phyloP scores from a whole-genome alignment of 768 basidiomycete species.

The Exidia glandulosa region DNA sequence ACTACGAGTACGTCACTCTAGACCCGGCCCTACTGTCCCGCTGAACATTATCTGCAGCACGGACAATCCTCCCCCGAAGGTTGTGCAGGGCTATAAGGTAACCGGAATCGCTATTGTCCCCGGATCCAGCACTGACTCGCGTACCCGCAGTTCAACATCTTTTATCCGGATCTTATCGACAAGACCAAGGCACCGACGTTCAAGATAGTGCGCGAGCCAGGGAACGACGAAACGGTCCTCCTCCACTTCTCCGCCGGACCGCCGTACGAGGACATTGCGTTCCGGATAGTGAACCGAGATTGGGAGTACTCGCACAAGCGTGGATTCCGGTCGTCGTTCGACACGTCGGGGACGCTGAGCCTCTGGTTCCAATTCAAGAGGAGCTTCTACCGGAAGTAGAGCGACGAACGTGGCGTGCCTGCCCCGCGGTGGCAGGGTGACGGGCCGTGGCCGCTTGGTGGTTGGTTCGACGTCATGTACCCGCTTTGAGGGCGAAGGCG shows the following conservation, averaged over 20 bases:
- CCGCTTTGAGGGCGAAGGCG: no score
- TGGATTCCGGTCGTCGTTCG: not conserved
- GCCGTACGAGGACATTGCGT: slow-evolving; percentile 98
- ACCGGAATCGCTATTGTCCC: slow-evolving; percentile 7
- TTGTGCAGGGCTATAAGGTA: slow-evolving; percentile 97
- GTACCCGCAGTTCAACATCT: slow-evolving; percentile 70
- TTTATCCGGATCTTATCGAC: slow-evolving; percentile 98
- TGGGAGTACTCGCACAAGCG: slow-evolving; percentile 97
- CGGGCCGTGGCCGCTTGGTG: no score
- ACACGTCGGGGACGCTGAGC: not conserved
- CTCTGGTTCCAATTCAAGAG: not conserved
- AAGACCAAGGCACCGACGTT: slow-evolving; percentile 95
- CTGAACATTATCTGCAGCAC: slow-evolving; percentile 39
- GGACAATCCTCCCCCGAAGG: slow-evolving; percentile 98
- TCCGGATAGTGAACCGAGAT: slow-evolving; percentile 92
- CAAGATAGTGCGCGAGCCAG: slow-evolving; percentile 86
- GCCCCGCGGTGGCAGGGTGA: no score
- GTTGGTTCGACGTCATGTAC: not conserved
- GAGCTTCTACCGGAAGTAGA: not conserved
- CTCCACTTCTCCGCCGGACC: slow-evolving; percentile 93
- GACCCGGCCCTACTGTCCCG: not conserved
- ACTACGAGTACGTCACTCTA: slow-evolving; percentile 74
- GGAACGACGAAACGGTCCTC: slow-evolving; percentile 90
- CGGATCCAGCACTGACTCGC: slow-evolving; percentile 6
- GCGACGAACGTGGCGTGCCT: no score